phyloP scores from a whole-genome alignment of 495 filamentous ascomycete genomes.

The Penicillium cataractarum region DNA sequence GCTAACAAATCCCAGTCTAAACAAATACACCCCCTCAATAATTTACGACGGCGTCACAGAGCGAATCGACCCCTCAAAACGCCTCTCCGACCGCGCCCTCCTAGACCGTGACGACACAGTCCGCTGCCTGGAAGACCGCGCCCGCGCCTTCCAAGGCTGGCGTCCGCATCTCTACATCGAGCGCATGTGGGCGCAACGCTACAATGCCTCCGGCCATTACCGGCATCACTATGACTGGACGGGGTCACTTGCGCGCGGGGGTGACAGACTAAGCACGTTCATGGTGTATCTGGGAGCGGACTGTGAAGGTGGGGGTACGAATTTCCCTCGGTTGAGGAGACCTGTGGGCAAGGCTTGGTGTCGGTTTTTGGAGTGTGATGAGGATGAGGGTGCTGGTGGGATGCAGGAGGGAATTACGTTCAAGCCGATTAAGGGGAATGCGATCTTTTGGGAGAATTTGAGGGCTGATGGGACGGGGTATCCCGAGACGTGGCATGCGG shows the following conservation, averaged over 20 bases:
- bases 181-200: conserved; percentile 63
- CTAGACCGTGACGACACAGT: conserved; percentile 62
- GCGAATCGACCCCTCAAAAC: conserved; percentile 49
- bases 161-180: conserved; percentile 61
- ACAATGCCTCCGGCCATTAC: conserved; percentile 61
- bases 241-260: conserved; percentile 42
- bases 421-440: conserved; percentile 67
- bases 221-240: conserved; percentile 63
- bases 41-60: conserved; percentile 53
- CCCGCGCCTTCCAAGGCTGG: conserved; percentile 73
- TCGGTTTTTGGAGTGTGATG: conserved; percentile 61
- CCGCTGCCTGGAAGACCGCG: conserved; percentile 70
- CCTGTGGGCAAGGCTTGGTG: conserved; percentile 56
- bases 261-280: conserved; percentile 57
- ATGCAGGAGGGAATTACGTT: conserved; percentile 62
- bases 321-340: conserved; percentile 56
- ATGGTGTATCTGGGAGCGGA: conserved; percentile 65
- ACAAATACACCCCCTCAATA: conserved; percentile 57
- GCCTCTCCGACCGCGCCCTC: conserved; percentile 61
- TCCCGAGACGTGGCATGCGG: conserved; percentile 69
- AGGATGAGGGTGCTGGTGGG: conserved; percentile 12
- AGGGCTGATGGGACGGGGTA: conserved; percentile 63
- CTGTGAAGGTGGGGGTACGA: conserved; percentile 64
- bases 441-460: conserved; percentile 79
- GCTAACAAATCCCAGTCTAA: conserved; percentile 33